Evolutionary conservation across 108 stramenopile genomes (phyloP).

Genomic region (Skeletonema marinoi): DNA sequence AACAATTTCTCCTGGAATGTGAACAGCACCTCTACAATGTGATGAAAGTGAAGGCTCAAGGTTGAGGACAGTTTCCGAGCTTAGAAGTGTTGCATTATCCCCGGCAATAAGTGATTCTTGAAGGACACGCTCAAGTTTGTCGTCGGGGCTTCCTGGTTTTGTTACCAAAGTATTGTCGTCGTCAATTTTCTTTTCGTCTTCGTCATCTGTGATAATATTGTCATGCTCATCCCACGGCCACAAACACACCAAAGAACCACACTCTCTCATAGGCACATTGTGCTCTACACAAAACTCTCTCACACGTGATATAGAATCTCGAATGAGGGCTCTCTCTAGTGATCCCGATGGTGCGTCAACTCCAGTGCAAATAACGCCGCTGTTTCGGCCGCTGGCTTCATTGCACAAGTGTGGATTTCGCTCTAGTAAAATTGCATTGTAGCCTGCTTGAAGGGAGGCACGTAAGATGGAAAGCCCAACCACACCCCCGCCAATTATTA

Average conservation of each 20-base stretch:
- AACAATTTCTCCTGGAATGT: constrained; percentile 81
- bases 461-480: constrained; percentile 73
- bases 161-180: constrained; percentile 8
- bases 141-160: background rate
- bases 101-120: constrained; percentile 73
- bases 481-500: constrained; percentile 84
- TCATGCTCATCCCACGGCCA: constrained; percentile 65
- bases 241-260: constrained; percentile 74
- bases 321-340: constrained; percentile 75
- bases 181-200: constrained; percentile 26
- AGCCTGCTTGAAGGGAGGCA: constrained; percentile 62
- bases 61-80: constrained; percentile 31
- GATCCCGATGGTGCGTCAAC: constrained; percentile 77
- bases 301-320: constrained; percentile 66
- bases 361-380: constrained; percentile 82
- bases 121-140: constrained; percentile 39
- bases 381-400: constrained; percentile 66
- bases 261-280: constrained; percentile 63
- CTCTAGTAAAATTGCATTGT: constrained; percentile 66
- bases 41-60: constrained; percentile 60
- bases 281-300: constrained; percentile 54
- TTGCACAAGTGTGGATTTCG: constrained; percentile 54
- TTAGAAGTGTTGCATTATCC: constrained; percentile 66
- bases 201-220: background rate
- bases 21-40: constrained; percentile 60